phyloP scores from a whole-genome alignment of 2,329 filamentous ascomycete species.

The Hymenoscyphus linearis region DNA sequence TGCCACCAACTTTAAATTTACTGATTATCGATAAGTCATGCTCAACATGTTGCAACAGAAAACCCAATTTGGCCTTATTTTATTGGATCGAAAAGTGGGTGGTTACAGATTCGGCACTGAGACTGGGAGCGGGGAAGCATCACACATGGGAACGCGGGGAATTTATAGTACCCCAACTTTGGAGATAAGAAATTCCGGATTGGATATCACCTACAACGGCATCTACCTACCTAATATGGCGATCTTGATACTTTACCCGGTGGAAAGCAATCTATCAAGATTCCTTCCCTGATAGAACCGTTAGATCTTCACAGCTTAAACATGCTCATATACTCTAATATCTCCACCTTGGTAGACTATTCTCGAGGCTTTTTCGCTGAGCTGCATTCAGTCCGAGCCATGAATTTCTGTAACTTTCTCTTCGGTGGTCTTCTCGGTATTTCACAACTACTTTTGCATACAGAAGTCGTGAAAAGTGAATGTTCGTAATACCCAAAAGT shows the following conservation, averaged over 20 bases:
- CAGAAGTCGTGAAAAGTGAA: background rate
- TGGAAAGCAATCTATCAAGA: background rate
- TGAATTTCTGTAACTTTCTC: background rate
- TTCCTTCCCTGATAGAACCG: background rate
- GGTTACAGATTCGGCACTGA: no score
- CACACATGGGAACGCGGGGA: no score
- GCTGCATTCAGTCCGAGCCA: background rate
- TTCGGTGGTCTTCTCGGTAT: background rate
- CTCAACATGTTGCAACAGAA: no score
- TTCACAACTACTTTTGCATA: background rate
- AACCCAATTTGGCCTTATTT: no score
- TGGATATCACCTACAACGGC: background rate
- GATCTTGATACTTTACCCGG: background rate
- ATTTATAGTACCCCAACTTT: no score
- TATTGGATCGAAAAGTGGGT: no score
- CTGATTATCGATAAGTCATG: no score
- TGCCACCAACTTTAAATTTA: no score
- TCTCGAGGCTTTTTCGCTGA: background rate
- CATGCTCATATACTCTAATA: background rate
- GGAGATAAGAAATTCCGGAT: no score
- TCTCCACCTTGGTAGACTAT: background rate
- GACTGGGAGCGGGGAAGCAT: no score
- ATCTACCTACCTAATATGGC: background rate
- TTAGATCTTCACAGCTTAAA: background rate
- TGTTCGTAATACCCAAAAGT: background rate